phyloP scores from a whole-genome alignment of 2,329 filamentous ascomycete species.

The Malbranchea zuffiana region DNA sequence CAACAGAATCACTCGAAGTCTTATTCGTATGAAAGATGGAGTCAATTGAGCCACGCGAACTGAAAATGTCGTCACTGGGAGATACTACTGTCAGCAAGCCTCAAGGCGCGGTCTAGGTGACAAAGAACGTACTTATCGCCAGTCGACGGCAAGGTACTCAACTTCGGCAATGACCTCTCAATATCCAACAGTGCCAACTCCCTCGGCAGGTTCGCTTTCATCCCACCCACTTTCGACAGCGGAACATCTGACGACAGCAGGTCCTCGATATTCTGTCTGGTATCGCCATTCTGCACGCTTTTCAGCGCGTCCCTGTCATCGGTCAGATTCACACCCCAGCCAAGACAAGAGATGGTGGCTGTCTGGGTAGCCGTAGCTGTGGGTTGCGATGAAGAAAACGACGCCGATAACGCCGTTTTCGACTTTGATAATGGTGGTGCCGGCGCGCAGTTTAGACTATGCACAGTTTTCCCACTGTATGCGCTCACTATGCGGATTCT shows the following conservation, averaged over 20 bases:
- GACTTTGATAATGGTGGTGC: too few relatives aligned
- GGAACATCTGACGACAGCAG: conserved; percentile 31
- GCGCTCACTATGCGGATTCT: conserved; percentile 64
- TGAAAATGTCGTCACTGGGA: conserved; percentile 50
- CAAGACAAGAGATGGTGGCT: conserved; percentile 37
- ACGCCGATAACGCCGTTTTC: too few relatives aligned
- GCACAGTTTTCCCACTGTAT: conserved; percentile 70
- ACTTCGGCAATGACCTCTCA: conserved; percentile 62
- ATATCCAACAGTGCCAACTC: conserved; percentile 66
- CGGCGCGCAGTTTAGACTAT: conserved; percentile 45
- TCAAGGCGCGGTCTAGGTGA: background rate
- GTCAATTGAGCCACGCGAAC: conserved; percentile 57
- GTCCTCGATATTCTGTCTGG: conserved; percentile 31
- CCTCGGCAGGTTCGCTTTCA: conserved; percentile 52
- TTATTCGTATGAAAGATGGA: conserved; percentile 55
- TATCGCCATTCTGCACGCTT: conserved; percentile 22
- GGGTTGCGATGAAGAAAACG: background rate
- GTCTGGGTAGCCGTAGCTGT: conserved; percentile 26
- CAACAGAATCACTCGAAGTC: conserved; percentile 61
- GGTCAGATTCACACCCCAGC: conserved; percentile 47
- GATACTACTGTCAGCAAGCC: conserved; percentile 15
- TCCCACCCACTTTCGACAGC: conserved; percentile 27
- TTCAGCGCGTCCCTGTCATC: conserved; percentile 37
- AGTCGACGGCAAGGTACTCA: conserved; percentile 59
- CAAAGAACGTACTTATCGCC: conserved; percentile 42